Base-by-base conservation (phyloP, 1,139 yeast genomes). In the Hyphopichia pseudoburtonii region DNA sequence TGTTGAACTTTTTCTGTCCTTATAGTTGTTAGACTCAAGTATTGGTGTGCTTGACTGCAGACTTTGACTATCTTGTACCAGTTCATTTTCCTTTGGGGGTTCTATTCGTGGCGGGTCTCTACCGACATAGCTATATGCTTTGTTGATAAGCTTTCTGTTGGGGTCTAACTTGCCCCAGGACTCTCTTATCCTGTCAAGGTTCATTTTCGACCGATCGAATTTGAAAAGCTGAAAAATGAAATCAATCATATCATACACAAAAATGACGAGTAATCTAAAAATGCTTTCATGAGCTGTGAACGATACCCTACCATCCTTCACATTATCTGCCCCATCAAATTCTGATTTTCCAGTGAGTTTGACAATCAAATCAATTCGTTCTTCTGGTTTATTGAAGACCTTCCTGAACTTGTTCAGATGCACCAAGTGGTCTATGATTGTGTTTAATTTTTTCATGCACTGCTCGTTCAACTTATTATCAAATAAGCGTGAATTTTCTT, bases 401-500 rank as follows among this genome's bases (percentile, higher is more conserved):
- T 52, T 50, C 33, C 56, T 52, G 39, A 71, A 70, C 37, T 57
- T 56, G 9, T 53, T 48, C 63, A 66, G 71, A 23, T 43, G 45
- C 16, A 68, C 60, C 48, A 54, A 74, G 54, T 54, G 73, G 60
- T 46, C 62, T 36, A 52, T 71, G 62, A 69, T 50, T 7, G 42
- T 45, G 7, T 48, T 42, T 26, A 71, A 42, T 41, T 63, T 66
- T 10, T 42, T 38, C 30, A 52, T 44, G 33, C 64, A 57, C 35
- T 66, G 64, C 17, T 57, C 58, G 34, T 57, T 51, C 28, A 68
- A 45, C 41, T 61, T 64, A 26, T 76, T 59, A 37, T 77, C 73
- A 43, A 85, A 73, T 38, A 68, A 56, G 40, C 46, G 65, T 47
- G 70, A 57, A 39, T 83, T 78, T 28, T 85, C 88, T 47, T 87